phyloP scores from a whole-genome alignment of 352 stramenopile species.

The Globisporangium nunn region DNA sequence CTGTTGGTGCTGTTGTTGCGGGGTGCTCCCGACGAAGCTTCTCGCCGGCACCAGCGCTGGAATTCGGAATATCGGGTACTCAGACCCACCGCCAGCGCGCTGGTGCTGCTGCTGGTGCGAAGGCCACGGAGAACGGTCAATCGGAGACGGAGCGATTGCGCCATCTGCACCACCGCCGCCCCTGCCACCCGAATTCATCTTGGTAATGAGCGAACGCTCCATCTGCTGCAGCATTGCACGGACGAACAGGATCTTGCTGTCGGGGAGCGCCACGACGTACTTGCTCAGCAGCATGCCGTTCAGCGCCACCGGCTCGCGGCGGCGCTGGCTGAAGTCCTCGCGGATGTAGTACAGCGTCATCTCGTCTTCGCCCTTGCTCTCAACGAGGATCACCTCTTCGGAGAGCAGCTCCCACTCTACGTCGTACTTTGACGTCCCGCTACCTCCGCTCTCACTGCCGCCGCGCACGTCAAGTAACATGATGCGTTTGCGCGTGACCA shows the following conservation, averaged over 20 bases:
- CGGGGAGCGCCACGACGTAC: constrained; percentile 60
- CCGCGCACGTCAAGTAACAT: constrained; percentile 69
- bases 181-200: constrained; percentile 32
- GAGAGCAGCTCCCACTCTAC: constrained; percentile 75
- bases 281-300: constrained; percentile 77
- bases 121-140: constrained; percentile 33
- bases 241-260: constrained; percentile 74
- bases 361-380: constrained; percentile 30
- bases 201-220: constrained; percentile 64
- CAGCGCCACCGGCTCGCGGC: constrained; percentile 10
- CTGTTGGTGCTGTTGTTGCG: background rate
- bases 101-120: constrained; percentile 17
- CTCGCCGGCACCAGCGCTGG: constrained; percentile 25
- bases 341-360: constrained; percentile 69
- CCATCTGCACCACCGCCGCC: constrained; percentile 6
- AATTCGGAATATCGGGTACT: constrained; percentile 71
- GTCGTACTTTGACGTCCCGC: constrained; percentile 51
- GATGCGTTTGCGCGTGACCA: constrained; percentile 81
- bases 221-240: constrained; percentile 84
- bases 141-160: constrained; percentile 29
- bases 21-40: constrained; percentile 14
- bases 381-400: constrained; percentile 75
- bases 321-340: constrained; percentile 40
- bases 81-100: constrained; percentile 16
- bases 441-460: background rate